Evolutionary conservation across 2,329 filamentous ascomycete genomes (phyloP).

Genomic region (Beauveria sp.): DNA sequence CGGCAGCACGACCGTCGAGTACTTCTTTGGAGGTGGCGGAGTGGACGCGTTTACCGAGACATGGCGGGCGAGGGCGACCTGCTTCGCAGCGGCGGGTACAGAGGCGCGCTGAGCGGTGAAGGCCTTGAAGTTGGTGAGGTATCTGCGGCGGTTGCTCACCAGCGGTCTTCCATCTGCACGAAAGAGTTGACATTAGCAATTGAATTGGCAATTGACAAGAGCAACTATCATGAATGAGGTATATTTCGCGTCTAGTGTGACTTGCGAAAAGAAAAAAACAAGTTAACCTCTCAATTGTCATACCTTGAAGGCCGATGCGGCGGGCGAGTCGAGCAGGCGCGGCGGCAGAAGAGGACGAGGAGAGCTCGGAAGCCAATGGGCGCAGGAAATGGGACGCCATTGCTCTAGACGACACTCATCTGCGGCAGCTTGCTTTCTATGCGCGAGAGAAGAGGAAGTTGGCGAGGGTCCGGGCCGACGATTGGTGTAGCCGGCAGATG

Average conservation of each 20-base stretch:
- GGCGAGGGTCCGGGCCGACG: background rate
- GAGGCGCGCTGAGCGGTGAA: conserved; percentile 19
- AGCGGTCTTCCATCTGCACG: conserved; percentile 14
- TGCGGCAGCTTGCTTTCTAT: conserved; percentile 14
- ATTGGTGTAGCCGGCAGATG: background rate
- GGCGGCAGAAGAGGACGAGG: conserved; percentile 15
- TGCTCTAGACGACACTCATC: conserved; percentile 22
- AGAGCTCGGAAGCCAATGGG: conserved; percentile 26
- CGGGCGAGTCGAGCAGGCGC: conserved; percentile 18
- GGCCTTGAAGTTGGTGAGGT: conserved; percentile 29
- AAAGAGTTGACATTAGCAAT: background rate
- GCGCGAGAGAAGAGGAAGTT: background rate
- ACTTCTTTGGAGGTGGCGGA: conserved; percentile 21
- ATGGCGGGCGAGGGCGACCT: conserved; percentile 33
- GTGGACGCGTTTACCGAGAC: conserved; percentile 24
- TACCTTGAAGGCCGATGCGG: conserved; percentile 20
- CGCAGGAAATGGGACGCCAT: conserved; percentile 30
- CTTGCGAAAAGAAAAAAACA: too few species aligned
- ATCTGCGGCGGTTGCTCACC: conserved; percentile 24
- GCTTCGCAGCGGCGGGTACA: conserved; percentile 21
- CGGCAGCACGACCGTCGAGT: conserved; percentile 33
- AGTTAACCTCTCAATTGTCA: background rate
- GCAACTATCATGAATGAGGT: background rate
- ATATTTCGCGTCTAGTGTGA: background rate
- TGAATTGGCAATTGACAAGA: background rate